A percentile compares a stretch with the other conserved stretches of the same genome.
phyloP scores from a whole-genome alignment of 1,284 basidiomycete genomes.

The Puccinia hordei region DNA sequence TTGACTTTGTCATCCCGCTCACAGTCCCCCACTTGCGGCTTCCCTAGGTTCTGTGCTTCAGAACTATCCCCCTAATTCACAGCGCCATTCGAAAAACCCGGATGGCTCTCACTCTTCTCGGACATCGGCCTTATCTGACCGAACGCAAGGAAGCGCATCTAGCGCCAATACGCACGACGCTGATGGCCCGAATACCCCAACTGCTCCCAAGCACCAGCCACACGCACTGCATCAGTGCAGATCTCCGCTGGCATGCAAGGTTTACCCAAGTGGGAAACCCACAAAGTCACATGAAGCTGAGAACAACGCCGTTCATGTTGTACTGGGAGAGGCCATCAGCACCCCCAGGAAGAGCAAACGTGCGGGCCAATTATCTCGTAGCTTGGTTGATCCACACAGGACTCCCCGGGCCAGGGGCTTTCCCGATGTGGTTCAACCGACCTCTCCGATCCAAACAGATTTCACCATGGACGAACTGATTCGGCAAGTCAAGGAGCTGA shows the following conservation, averaged over 20 bases:
- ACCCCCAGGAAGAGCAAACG: constrained; percentile 18
- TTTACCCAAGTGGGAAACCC: constrained; percentile 27
- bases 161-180: constrained; percentile 23
- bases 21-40: neutral
- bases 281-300: neutral
- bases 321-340: constrained; percentile 35
- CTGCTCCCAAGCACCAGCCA: neutral
- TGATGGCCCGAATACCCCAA: neutral
- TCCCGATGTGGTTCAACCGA: neutral
- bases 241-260: constrained; percentile 23
- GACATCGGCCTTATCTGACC: neutral
- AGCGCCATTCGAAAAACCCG: constrained; percentile 8
- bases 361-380: constrained; percentile 5
- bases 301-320: constrained; percentile 16
- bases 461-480: constrained; percentile 40
- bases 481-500: constrained; percentile 28
- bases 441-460: constrained; percentile 24
- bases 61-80: constrained; percentile 16
- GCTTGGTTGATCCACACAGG: constrained; percentile 24
- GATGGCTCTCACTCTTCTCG: constrained; percentile 5
- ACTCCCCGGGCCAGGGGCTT: constrained; percentile 28
- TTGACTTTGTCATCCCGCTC: neutral
- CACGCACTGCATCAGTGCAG: neutral
- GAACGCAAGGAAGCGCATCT: constrained; percentile 8
- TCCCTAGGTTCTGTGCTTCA: constrained; percentile 25